Evolutionary conservation across 2,329 filamentous ascomycete species (phyloP).

Genomic region (Chaetothyriales sp.): DNA sequence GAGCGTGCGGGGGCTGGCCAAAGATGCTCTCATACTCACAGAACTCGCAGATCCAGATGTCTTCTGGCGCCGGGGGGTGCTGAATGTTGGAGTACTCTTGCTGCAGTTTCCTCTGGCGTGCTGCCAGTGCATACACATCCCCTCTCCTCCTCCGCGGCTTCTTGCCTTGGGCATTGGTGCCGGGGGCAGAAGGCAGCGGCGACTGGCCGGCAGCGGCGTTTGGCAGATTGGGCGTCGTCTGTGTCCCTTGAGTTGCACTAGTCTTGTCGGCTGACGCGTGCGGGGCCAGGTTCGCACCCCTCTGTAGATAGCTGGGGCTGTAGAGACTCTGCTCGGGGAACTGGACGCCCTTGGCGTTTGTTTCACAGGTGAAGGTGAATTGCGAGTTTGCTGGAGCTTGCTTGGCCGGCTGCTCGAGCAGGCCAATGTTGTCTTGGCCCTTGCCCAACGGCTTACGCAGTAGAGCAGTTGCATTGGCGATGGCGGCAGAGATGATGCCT

Average conservation of each 20-base stretch:
- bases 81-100: conserved; percentile 65
- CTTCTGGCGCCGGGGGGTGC: conserved; percentile 55
- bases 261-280: conserved; percentile 24
- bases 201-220: conserved; percentile 16
- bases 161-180: conserved; percentile 38
- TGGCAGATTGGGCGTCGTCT: conserved; percentile 40
- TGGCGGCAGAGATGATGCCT: conserved; percentile 85
- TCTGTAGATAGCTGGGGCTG: conserved; percentile 17
- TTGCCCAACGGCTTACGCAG: conserved; percentile 39
- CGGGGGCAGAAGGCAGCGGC: conserved; percentile 21
- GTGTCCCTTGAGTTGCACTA: conserved; percentile 41
- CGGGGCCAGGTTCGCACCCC: conserved; percentile 16
- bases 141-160: conserved; percentile 53
- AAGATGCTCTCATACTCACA: conserved; percentile 97
- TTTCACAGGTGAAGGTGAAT: conserved; percentile 94
- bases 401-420: conserved; percentile 58
- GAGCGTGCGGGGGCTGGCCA: conserved; percentile 65
- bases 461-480: conserved; percentile 69
- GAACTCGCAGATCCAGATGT: conserved; percentile 93
- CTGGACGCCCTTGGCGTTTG: conserved; percentile 66
- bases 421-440: conserved; percentile 65
- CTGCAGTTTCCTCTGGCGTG: conserved; percentile 61
- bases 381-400: conserved; percentile 62
- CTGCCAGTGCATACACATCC: conserved; percentile 61
- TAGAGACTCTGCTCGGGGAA: conserved; percentile 51